Evolutionary conservation across 345 rosid species (phyloP), one percentile per base, ranked within the genome.

Genomic region (Brassica rapa): DNA sequence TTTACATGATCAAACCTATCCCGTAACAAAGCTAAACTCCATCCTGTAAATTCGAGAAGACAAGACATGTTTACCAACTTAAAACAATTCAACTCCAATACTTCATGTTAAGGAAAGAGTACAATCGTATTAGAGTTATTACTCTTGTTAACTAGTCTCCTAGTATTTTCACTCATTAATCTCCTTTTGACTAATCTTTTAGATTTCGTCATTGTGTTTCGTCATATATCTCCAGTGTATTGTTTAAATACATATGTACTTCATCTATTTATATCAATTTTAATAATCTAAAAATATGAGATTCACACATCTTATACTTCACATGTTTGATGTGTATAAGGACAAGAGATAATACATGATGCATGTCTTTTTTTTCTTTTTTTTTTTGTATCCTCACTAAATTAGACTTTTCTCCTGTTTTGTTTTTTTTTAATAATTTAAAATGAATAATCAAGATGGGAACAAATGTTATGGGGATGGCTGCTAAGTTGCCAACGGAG

Each of bases 401-500:
- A 49, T 49, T 33, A 63, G 23, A 49, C 63, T 73, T 53, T 51
- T 73, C 25, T n/a, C 62, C 43, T n/a, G 16, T n/a, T 64, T 64
- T 60, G 7, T 59, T 32, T 59, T 32, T n/a, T n/a, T 63, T 35
- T 32, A 8, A 33, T 55, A 32, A 12, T 70, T 24, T 6, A 56
- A 33, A 60, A 39, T 2, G 6, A 16, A 72, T 1, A 24, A 35
- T 23, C 1, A 27, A 29, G 53, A 72, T 62, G 76, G 43, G 72
- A 29, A 71, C 39, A 57, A 56, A 66, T 27, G 25, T 35, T 33
- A 65, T 55, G 72, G 62, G 75, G 65, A 71, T 24, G 76, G 71
- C 59, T 70, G 75, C 65, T 1, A 70, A 71, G 76, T 51, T 25
- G 75, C 41, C 80, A 62, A 68, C 51, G 12, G 15, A 37, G 32